Evolutionary conservation across 1,139 yeast species (phyloP), one percentile per base, ranked within the genome.

Genomic region (Geotrichum cucujoidarum): DNA sequence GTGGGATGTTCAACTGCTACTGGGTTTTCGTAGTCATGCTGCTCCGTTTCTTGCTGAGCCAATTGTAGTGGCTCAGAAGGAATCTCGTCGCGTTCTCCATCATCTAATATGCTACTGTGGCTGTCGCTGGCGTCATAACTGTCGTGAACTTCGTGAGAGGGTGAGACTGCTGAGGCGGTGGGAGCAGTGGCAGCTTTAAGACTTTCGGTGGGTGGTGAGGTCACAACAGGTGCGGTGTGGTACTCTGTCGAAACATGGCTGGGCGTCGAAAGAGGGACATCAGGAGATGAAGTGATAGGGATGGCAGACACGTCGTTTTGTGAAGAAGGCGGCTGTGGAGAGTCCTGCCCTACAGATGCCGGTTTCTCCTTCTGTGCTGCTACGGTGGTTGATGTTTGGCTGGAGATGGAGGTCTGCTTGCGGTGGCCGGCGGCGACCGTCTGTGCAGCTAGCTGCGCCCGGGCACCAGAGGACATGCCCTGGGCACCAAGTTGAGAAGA

Each of bases 11-110:
- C 20, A 7, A 43, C 18, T 30, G 31, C 7, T 2, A 36, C 18
- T 10, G 48, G 39, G 22, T 45, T 32, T 29, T 45, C 48, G 35
- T 45, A 45, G 24, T 45, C 44, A 27, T 45, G 48, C 25, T 45
- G 48, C 20, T 45, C 48, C 3, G 40, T n/a, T 30, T 45, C 48
- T 30, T 45, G 48, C 4, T 10, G 20, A 10, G 32, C 40, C 4
- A 33, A 27, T 25, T 45, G 44, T 18, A 38, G 25, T 2, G 40
- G 11, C 6, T 37, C 43, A 6, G 32, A 22, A 8, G 31, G 31
- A 10, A 32, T 24, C 4, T 40, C 45, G 4, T 25, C 40, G 10
- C 25, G 35, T 11, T 49, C 52, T 18, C 43, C 40, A n/a, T 43
- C 48, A 22, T 32, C 38, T 2, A 38, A 43, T 22, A 44, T 48